Evolutionary conservation across 108 stramenopile genomes (phyloP).

Genomic region (Nannochloropsis granulata): DNA sequence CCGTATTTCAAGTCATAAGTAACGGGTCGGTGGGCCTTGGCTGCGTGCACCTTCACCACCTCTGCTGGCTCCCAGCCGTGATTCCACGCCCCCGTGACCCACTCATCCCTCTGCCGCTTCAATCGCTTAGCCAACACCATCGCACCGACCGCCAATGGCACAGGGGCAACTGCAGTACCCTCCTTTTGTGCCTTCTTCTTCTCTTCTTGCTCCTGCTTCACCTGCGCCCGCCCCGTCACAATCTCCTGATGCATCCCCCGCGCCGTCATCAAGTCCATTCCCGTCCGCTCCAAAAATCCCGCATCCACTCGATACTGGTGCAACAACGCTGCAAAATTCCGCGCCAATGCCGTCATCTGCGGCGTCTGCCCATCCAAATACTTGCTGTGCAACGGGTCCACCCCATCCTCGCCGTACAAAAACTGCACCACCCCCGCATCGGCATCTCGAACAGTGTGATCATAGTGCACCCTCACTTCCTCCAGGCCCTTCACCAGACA

Average conservation of each 20-base stretch:
- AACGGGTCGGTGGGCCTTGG: not conserved
- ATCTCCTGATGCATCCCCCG: not conserved
- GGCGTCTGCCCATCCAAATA: constrained; percentile 39
- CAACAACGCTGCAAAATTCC: not conserved
- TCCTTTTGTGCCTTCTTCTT: not conserved
- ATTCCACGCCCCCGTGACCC: constrained; percentile 6
- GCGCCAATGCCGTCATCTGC: not conserved
- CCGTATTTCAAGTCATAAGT: not conserved
- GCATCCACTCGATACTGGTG: not conserved
- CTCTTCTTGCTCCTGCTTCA: not conserved
- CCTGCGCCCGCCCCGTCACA: not conserved
- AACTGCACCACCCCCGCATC: constrained; percentile 96
- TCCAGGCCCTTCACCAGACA: constrained; percentile 68
- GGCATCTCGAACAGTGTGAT: constrained; percentile 90
- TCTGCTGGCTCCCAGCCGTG: constrained; percentile 20
- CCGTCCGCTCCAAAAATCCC: constrained; percentile 2
- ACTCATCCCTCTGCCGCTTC: not conserved
- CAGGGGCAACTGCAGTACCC: not conserved
- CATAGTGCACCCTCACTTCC: constrained; percentile 80
- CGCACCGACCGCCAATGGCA: not conserved
- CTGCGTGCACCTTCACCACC: constrained; percentile 15
- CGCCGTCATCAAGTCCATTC: not conserved
- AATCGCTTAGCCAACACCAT: not conserved
- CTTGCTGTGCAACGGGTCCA: constrained; percentile 76
- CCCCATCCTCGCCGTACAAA: constrained; percentile 95